phyloP scores from a whole-genome alignment of 805 yeast genomes.

The Cyberlindnera bimundalis region DNA sequence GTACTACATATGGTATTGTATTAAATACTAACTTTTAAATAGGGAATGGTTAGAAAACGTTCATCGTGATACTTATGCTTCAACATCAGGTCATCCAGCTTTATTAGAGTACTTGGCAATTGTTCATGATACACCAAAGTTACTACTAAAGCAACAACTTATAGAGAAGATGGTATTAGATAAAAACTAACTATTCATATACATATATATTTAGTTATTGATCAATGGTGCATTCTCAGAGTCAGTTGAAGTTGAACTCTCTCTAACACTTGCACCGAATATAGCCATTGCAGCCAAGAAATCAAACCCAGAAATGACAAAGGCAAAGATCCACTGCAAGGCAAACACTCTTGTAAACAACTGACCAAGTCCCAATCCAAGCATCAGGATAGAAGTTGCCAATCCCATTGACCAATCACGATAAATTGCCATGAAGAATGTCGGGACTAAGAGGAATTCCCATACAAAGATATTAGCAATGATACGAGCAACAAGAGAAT shows the following conservation, averaged over 20 bases:
- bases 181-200: no score
- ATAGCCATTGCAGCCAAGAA: slow-evolving; percentile 48
- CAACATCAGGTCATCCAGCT: slow-evolving; percentile 57
- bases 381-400: slow-evolving; percentile 50
- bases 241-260: slow-evolving; percentile 11
- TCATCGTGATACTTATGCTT: slow-evolving; percentile 62
- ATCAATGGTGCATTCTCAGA: slow-evolving; percentile 39
- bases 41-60: slow-evolving; percentile 66
- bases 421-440: slow-evolving; percentile 49
- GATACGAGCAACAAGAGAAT: slow-evolving; percentile 56
- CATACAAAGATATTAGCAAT: slow-evolving; percentile 73
- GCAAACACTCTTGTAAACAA: slow-evolving; percentile 66
- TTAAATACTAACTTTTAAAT: slow-evolving; percentile 15
- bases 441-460: slow-evolving; percentile 70
- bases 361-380: slow-evolving; percentile 72
- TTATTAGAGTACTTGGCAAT: slow-evolving; percentile 51
- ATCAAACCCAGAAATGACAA: slow-evolving; percentile 56
- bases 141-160: slow-evolving; percentile 30
- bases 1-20: no score
- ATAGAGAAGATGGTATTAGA: slow-evolving; percentile 43
- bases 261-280: slow-evolving; percentile 34
- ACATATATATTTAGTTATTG: slow-evolving; percentile 19
- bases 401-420: slow-evolving; percentile 73
- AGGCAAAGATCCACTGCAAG: slow-evolving; percentile 84
- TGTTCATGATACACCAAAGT: slow-evolving; percentile 45